Conservation (phyloP, 1,284 basidiomycete genomes). For the Heterobasidion parviporum region DNA sequence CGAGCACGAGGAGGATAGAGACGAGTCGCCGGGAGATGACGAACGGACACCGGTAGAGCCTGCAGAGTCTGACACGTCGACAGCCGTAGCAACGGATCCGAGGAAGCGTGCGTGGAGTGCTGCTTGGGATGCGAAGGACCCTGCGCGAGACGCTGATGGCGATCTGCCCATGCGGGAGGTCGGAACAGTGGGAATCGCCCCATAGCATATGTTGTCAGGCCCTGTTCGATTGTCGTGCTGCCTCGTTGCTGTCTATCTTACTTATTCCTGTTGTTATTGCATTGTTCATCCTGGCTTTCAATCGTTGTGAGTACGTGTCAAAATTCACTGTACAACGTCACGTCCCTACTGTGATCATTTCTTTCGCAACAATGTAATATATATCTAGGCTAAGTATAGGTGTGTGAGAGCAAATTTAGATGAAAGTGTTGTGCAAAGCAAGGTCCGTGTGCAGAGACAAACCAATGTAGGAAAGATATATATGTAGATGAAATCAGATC, state of each 20-base stretch:
- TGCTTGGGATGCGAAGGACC: neutral
- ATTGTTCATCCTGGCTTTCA: neutral
- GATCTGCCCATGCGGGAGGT: neutral
- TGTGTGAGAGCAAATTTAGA: too few relatives aligned
- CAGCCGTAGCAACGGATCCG: slow-evolving; percentile 16
- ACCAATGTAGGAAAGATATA: too few relatives aligned
- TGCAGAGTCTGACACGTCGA: slow-evolving; percentile 12
- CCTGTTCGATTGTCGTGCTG: neutral
- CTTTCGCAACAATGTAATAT: too few relatives aligned
- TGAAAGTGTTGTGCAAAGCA: too few relatives aligned
- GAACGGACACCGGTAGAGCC: slow-evolving; percentile 22
- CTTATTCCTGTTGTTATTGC: slow-evolving; percentile 3
- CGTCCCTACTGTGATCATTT: too few relatives aligned
- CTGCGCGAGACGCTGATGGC: neutral
- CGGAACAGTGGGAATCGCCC: neutral
- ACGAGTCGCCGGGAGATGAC: slow-evolving; percentile 14
- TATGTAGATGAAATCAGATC: neutral
- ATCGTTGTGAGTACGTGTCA: neutral
- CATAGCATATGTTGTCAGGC: neutral
- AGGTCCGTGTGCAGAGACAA: too few relatives aligned
- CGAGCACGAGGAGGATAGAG: slow-evolving; percentile 9
- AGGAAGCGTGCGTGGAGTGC: slow-evolving; percentile 4
- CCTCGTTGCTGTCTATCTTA: neutral
- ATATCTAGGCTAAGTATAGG: too few relatives aligned
- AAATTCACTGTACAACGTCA: too few relatives aligned